Evolutionary conservation across 1,284 basidiomycete genomes (phyloP).

Genomic region (Cutaneotrichosporon cavernicola): DNA sequence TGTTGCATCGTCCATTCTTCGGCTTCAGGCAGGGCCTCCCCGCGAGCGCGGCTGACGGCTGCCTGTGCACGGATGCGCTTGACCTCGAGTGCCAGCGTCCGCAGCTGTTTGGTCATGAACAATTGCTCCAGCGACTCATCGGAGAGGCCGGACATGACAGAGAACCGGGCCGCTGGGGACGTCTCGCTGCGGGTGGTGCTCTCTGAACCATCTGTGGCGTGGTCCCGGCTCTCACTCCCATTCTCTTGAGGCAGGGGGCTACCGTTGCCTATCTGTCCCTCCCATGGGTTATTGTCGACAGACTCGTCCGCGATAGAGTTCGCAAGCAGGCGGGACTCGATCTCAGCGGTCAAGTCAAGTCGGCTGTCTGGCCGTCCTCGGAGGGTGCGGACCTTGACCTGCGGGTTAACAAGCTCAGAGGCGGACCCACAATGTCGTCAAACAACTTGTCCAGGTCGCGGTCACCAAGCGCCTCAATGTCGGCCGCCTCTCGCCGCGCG

Average conservation of each 20-base stretch:
- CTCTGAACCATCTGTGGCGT: slow-evolving; percentile 1
- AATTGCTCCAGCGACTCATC: slow-evolving; percentile 85
- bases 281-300: slow-evolving; percentile 58
- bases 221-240: slow-evolving; percentile 1
- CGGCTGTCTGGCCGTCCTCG: slow-evolving; percentile 60
- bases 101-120: slow-evolving; percentile 83
- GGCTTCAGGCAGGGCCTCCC: slow-evolving; percentile 57
- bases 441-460: slow-evolving; percentile 90
- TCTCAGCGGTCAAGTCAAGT: slow-evolving; percentile 36
- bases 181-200: slow-evolving; percentile 17
- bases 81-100: slow-evolving; percentile 76
- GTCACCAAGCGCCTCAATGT: slow-evolving; percentile 84
- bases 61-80: slow-evolving; percentile 74
- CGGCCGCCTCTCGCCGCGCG: slow-evolving; percentile 86
- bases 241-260: not conserved
- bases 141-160: slow-evolving; percentile 31
- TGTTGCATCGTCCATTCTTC: slow-evolving; percentile 68
- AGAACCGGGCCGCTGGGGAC: not conserved
- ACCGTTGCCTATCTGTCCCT: slow-evolving; percentile 56
- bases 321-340: slow-evolving; percentile 36
- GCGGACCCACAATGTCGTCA: slow-evolving; percentile 57
- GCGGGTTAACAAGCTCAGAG: not conserved
- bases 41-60: slow-evolving; percentile 63
- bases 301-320: slow-evolving; percentile 41
- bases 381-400: slow-evolving; percentile 82